phyloP scores from a whole-genome alignment of 495 filamentous ascomycete species.

The Neurospora sublineolata region DNA sequence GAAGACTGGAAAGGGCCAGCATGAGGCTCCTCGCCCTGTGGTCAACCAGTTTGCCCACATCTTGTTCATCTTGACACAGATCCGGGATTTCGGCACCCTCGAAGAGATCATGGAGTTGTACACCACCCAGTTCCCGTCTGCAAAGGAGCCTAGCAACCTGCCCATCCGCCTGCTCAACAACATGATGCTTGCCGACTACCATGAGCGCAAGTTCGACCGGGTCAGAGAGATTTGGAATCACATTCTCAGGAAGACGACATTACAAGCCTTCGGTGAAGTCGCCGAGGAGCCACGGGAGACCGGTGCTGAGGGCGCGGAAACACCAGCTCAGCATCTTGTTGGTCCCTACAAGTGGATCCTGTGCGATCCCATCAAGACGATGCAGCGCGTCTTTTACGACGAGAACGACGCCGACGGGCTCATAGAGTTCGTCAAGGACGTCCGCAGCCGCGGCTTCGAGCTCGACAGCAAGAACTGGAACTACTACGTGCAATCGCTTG shows the following conservation, averaged over 20 bases:
- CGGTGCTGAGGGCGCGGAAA: neutral
- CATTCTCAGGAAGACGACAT: conserved; percentile 39
- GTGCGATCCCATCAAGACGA: conserved; percentile 42
- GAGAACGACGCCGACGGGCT: conserved; percentile 38
- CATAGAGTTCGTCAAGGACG: conserved; percentile 33
- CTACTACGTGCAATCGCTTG: conserved; percentile 41
- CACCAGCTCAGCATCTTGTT: neutral
- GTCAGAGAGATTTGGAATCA: conserved; percentile 58
- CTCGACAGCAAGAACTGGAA: conserved; percentile 57
- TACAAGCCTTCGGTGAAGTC: conserved; percentile 21
- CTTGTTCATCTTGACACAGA: conserved; percentile 49
- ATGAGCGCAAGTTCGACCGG: conserved; percentile 42
- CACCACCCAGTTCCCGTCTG: conserved; percentile 19
- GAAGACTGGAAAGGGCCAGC: conserved; percentile 1
- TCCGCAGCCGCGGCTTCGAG: conserved; percentile 51
- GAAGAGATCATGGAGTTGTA: conserved; percentile 47
- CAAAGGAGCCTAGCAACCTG: conserved; percentile 10
- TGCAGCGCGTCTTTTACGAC: conserved; percentile 45
- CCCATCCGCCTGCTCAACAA: conserved; percentile 51
- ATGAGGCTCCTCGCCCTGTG: conserved; percentile 27
- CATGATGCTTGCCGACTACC: conserved; percentile 51
- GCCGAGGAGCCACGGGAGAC: neutral
- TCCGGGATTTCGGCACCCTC: conserved; percentile 42
- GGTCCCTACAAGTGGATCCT: conserved; percentile 24
- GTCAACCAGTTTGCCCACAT: conserved; percentile 42